Conservation (phyloP, 352 stramenopile genomes). For the Pseudoperonospora humuli region DNA sequence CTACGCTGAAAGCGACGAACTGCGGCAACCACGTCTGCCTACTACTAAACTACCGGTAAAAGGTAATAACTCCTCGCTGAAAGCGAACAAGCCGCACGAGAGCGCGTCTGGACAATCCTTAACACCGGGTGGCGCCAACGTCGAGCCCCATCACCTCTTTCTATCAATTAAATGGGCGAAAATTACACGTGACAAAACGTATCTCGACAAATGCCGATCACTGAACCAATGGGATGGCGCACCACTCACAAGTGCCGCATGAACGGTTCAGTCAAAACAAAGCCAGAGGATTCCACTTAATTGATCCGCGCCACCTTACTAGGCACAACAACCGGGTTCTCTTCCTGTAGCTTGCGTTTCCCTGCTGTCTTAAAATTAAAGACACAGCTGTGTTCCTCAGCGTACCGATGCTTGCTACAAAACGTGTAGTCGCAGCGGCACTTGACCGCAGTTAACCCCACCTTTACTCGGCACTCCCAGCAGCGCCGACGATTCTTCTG, state of each 20-base stretch:
- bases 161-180: slow-evolving; percentile 8
- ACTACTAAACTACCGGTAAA: slow-evolving; percentile 20
- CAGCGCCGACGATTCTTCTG: slow-evolving; percentile 87
- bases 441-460: slow-evolving; percentile 76
- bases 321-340: slow-evolving; percentile 77
- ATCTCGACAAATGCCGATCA: background rate
- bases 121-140: too few species aligned
- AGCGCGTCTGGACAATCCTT: background rate
- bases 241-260: too few species aligned
- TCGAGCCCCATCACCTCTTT: slow-evolving; percentile 1
- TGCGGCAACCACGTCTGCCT: slow-evolving; percentile 1
- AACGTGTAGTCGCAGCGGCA: slow-evolving; percentile 89
- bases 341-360: slow-evolving; percentile 75
- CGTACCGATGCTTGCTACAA: slow-evolving; percentile 85
- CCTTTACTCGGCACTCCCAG: slow-evolving; percentile 84
- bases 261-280: background rate
- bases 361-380: slow-evolving; percentile 85
- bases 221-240: slow-evolving; percentile 1
- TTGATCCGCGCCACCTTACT: slow-evolving; percentile 83
- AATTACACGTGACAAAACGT: background rate
- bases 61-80: too few species aligned
- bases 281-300: slow-evolving; percentile 21
- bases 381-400: slow-evolving; percentile 79
- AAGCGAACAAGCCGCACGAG: too few species aligned
- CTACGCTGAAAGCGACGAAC: slow-evolving; percentile 19